These are phyloP conservation scores for Suhomyces kunorum DNA, from an alignment of 1,139 yeast genomes.

Conservation along the genomic window DNA sequence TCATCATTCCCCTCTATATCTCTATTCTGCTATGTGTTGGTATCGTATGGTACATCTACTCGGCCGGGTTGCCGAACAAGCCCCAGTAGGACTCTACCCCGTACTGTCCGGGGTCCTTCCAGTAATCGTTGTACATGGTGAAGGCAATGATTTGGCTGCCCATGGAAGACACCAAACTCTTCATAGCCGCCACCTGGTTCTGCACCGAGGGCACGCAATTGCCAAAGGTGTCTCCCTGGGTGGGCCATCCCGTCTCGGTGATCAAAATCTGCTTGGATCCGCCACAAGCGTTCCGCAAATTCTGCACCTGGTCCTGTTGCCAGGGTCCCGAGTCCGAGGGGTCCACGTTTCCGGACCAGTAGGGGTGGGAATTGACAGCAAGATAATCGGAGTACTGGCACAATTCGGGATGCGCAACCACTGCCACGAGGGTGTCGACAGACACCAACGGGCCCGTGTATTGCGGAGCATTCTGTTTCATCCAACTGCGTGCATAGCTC, in stretches of 20 bases:
- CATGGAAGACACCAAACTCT: constrained; percentile 53
- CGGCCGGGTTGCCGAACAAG: constrained; percentile 21
- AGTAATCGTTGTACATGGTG: constrained; percentile 73
- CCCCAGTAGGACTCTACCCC: constrained; percentile 79
- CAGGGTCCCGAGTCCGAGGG: constrained; percentile 72
- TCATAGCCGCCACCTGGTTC: constrained; percentile 63
- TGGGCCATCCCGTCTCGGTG: constrained; percentile 85
- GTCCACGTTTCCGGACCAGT: constrained; percentile 68
- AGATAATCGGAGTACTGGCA: constrained; percentile 74
- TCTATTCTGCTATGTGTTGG: too few relatives aligned
- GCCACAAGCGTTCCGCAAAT: constrained; percentile 67
- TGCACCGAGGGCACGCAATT: constrained; percentile 66
- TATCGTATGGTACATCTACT: constrained; percentile 2
- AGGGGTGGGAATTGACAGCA: constrained; percentile 82
- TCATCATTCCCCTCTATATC: too few relatives aligned
- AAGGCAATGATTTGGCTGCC: constrained; percentile 62
- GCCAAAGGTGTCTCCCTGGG: constrained; percentile 64
- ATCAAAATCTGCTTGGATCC: constrained; percentile 58
- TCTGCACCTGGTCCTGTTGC: constrained; percentile 65
- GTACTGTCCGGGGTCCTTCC: constrained; percentile 72
- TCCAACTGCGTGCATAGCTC: constrained; percentile 57
- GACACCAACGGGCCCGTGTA: constrained; percentile 73
- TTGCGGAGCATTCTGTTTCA: constrained; percentile 52
- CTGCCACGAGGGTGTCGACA: constrained; percentile 79
- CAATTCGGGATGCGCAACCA: constrained; percentile 66